Evolutionary conservation across 257 asterid genomes (phyloP), one percentile per base, ranked within the genome.

Genomic region (Nicotiana undulata): DNA sequence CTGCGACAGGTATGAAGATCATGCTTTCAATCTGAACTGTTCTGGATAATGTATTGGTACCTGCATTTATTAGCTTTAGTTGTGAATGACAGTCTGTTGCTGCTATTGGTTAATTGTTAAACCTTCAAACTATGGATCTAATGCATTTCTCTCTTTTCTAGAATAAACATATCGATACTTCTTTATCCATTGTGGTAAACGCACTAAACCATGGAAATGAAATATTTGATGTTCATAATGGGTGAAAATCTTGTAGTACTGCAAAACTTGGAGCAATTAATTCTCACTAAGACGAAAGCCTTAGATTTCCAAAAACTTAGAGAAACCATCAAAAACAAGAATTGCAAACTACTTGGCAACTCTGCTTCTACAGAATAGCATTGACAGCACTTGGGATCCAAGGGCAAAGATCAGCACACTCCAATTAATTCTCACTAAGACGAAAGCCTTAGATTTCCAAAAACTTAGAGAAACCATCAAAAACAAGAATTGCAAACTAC

Each of bases 1-100:
- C 90, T 95, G 77, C 92, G 99, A 63, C 99, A 95, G 98, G 99
- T 95, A 81, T 15, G 61, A 66, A 26, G 37, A 72, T 83, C 37
- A 2, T 72, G 37, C 13, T 72, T 72, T 72, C 22, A 72, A 72
- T 72, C 10, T 70, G 58, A 72, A 46, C 77, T 46, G 34, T 44
- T 72, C 60, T 46, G 60, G 24, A 72, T 74, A 74, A 74, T 49
- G 78, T 74, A 24, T 24, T 49, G 40, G 61, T 26, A 24, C 44
- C 59, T 74, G 78, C 40, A 49, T 74, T 20, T 49, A 24, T 46
- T 72, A 34, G 16, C 49, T 49, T 13, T 72, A 72, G 61, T 24
- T 72, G 40, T 49, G 78, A 72, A 13, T 70, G 34, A 22, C 59
- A 22, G 22, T 70, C 15, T 70, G 16, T 49, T 72, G 78, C 60